Percentiles rank a stretch among this genome's conserved stretches.
These are phyloP conservation scores for Melaleuca alternifolia DNA, from an alignment of 345 rosid genomes.

Conservation along the genomic window DNA sequence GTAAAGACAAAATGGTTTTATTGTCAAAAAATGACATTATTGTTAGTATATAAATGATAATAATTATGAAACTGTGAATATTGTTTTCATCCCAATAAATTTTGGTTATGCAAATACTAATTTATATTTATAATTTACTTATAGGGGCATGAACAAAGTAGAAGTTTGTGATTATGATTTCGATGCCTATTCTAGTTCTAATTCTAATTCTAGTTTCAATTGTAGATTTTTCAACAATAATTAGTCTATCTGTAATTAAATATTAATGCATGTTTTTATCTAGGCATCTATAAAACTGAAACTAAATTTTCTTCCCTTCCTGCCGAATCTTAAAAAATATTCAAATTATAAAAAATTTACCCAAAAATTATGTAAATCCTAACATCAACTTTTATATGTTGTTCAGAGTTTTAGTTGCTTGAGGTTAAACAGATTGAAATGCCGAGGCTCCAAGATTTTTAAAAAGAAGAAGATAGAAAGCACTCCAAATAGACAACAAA, in stretches of 20 bases:
- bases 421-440: neutral
- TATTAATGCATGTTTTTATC: neutral
- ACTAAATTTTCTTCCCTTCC: neutral
- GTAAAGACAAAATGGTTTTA: neutral
- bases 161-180: neutral
- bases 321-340: neutral
- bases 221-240: neutral
- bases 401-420: neutral
- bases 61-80: neutral
- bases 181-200: neutral
- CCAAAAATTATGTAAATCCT: neutral
- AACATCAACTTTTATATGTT: neutral
- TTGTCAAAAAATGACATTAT: neutral
- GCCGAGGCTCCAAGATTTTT: rapidly evolving
- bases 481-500: neutral
- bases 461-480: rapidly evolving
- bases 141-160: neutral
- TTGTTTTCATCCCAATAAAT: neutral
- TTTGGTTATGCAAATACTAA: neutral
- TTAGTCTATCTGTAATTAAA: rapidly evolving
- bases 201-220: neutral
- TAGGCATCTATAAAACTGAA: neutral
- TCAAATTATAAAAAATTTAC: neutral
- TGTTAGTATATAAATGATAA: neutral
- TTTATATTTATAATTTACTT: neutral